phyloP scores from a whole-genome alignment of 306 rosid species.

The Bauhinia variegata region DNA sequence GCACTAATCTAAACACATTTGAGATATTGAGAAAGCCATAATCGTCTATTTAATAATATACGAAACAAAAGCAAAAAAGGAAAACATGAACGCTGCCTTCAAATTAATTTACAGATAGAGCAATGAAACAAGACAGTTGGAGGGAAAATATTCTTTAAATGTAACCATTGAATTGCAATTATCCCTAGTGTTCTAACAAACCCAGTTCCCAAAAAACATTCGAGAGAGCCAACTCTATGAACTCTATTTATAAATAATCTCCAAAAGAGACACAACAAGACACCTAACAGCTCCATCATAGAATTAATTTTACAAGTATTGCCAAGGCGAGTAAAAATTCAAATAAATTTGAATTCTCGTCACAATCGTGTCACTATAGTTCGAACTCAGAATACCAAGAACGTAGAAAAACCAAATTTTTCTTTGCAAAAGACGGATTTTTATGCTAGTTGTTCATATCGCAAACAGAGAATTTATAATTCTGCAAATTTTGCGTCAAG shows the following conservation, averaged over 20 bases:
- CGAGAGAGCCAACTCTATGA: slow-evolving; percentile 42
- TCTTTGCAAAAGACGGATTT: too few relatives aligned
- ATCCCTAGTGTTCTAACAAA: neutral
- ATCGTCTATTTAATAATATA: neutral
- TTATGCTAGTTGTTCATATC: too few relatives aligned
- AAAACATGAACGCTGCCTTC: neutral
- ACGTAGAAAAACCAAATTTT: too few relatives aligned
- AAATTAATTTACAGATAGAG: neutral
- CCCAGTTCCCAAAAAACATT: neutral
- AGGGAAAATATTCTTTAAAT: neutral
- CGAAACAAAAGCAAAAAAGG: neutral
- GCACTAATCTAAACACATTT: too few relatives aligned
- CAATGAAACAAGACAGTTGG: neutral
- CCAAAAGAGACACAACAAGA: neutral
- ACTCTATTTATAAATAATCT: slow-evolving; percentile 38
- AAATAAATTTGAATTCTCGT: neutral
- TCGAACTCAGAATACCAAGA: neutral
- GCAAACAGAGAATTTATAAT: too few relatives aligned
- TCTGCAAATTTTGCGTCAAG: too few relatives aligned
- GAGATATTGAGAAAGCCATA: too few relatives aligned
- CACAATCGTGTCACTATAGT: neutral
- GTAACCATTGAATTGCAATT: neutral
- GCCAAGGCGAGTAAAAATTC: neutral
- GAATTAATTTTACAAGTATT: slow-evolving; percentile 14
- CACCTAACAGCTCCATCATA: slow-evolving; percentile 13